phyloP scores from a whole-genome alignment of 352 stramenopile species.

The Phytopythium aichiense region DNA sequence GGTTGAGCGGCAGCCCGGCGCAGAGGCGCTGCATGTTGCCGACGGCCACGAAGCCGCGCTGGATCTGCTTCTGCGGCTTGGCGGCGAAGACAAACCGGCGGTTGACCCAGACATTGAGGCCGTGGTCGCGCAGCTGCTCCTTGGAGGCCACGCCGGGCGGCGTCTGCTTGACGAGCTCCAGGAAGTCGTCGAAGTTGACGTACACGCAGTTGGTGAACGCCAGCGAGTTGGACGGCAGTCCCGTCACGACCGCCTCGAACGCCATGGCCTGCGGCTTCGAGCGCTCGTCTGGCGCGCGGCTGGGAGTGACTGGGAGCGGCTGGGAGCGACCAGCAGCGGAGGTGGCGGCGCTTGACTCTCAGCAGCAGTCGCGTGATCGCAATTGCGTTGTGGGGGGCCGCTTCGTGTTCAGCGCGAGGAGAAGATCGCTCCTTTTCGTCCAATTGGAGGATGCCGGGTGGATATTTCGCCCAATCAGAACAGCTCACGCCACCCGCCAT shows the following conservation, averaged over 20 bases:
- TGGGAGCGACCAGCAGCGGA: not conserved
- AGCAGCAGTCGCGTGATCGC: not conserved
- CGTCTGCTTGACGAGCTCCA: slow-evolving; percentile 55
- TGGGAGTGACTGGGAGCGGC: not conserved
- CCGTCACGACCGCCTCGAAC: slow-evolving; percentile 57
- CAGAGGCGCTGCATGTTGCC: slow-evolving; percentile 81
- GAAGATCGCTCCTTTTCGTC: slow-evolving; percentile 2
- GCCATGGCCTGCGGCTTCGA: slow-evolving; percentile 24
- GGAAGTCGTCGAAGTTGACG: slow-evolving; percentile 71
- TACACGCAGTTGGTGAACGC: slow-evolving; percentile 86
- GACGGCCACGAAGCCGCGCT: slow-evolving; percentile 53
- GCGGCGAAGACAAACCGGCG: slow-evolving; percentile 78
- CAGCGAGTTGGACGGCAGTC: slow-evolving; percentile 69
- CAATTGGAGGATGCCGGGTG: not conserved
- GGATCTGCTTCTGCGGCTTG: slow-evolving; percentile 68
- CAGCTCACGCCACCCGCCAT: not conserved
- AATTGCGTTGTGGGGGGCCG: not conserved
- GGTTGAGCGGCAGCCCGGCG: slow-evolving; percentile 56
- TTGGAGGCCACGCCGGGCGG: slow-evolving; percentile 59
- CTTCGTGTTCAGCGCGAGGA: not conserved
- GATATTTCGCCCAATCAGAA: not conserved
- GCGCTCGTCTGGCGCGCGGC: too few species aligned
- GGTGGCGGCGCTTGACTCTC: not conserved
- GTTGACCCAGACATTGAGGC: slow-evolving; percentile 82
- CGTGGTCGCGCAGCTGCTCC: slow-evolving; percentile 65